phyloP scores from a whole-genome alignment of 2,329 filamentous ascomycete species.

The Fusarium virguliforme region DNA sequence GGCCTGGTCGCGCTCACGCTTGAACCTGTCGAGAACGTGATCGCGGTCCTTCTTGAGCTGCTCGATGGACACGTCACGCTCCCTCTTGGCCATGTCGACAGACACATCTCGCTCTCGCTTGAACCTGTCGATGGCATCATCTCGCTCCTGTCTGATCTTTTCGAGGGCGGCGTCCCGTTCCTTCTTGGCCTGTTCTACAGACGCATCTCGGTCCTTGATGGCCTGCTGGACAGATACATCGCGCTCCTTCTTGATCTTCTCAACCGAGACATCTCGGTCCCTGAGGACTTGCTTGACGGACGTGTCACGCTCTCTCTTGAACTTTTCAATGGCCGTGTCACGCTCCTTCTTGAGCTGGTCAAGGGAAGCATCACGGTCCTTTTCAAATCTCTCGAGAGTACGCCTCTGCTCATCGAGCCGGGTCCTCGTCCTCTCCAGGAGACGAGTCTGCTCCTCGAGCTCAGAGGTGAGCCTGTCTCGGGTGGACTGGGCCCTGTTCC shows the following conservation, averaged over 20 bases:
- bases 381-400: constrained; percentile 43
- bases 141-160: background rate
- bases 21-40: constrained; percentile 10
- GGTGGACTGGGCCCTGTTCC: constrained; percentile 46
- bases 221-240: constrained; percentile 2
- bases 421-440: constrained; percentile 38
- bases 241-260: constrained; percentile 19
- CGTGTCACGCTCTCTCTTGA: constrained; percentile 41
- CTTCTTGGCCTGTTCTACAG: constrained; percentile 4
- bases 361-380: constrained; percentile 39
- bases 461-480: constrained; percentile 43
- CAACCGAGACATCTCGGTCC: constrained; percentile 6
- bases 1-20: constrained; percentile 27
- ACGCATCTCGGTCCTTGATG: constrained; percentile 20
- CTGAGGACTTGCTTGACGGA: background rate
- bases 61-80: constrained; percentile 37
- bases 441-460: constrained; percentile 40
- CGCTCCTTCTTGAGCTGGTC: constrained; percentile 45
- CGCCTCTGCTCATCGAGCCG: constrained; percentile 44
- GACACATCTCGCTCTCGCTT: constrained; percentile 42
- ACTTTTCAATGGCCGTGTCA: constrained; percentile 29
- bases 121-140: constrained; percentile 34
- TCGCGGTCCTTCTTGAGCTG: constrained; percentile 36
- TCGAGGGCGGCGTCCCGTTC: background rate
- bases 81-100: constrained; percentile 42